Conservation (phyloP, 1,284 basidiomycete species). For the Rhodofomes roseus region DNA sequence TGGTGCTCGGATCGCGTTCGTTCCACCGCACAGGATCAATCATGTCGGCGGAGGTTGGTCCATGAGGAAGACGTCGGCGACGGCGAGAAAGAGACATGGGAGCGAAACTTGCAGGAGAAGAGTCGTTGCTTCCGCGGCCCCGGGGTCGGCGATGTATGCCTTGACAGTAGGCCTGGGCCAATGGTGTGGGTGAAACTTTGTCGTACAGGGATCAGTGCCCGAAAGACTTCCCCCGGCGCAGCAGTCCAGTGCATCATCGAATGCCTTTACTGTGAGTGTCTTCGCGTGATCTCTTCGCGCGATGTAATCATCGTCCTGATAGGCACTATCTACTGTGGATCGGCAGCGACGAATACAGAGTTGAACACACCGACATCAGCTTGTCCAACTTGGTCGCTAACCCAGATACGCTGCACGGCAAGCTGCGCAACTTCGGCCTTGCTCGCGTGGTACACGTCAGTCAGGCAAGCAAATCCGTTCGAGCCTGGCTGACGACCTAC, state of each 20-base stretch:
- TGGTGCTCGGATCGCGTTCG: slow-evolving; percentile 63
- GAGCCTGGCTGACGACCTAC: neutral
- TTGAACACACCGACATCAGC: neutral
- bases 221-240: slow-evolving; percentile 47
- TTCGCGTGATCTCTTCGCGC: neutral
- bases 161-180: slow-evolving; percentile 36
- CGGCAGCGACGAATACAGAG: neutral
- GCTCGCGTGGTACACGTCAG: neutral
- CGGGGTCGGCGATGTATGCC: slow-evolving; percentile 53
- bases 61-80: slow-evolving; percentile 19
- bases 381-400: neutral
- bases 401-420: neutral
- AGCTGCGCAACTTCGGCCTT: neutral
- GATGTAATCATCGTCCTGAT: neutral
- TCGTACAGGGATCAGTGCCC: slow-evolving; percentile 50
- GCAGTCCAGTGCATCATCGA: slow-evolving; percentile 18
- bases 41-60: slow-evolving; percentile 26
- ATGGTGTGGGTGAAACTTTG: slow-evolving; percentile 49
- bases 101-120: slow-evolving; percentile 69
- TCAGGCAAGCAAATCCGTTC: slow-evolving; percentile 1
- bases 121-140: slow-evolving; percentile 66
- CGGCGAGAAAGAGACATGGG: slow-evolving; percentile 56
- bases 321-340: neutral
- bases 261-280: neutral
- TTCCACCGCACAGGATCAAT: slow-evolving; percentile 60